These are phyloP conservation scores for Dittrichia graveolens DNA, from an alignment of 129 eudicot species.

Conservation along the genomic window DNA sequence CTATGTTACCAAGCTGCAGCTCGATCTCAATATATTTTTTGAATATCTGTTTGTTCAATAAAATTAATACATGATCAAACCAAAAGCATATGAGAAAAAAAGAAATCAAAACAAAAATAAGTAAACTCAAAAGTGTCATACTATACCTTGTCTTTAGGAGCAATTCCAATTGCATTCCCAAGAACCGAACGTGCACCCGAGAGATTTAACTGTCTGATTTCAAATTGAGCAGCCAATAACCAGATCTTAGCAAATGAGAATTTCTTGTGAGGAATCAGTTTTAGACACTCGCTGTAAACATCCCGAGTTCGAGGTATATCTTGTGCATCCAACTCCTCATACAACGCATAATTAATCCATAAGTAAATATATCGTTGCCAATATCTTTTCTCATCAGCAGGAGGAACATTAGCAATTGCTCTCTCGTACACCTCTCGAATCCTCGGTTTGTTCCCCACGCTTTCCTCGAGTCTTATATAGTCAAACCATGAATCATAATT, in stretches of 20 bases:
- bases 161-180: slow-evolving; percentile 85
- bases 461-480: slow-evolving; percentile 79
- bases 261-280: slow-evolving; percentile 73
- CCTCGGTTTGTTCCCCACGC: slow-evolving; percentile 58
- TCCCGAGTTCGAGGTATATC: slow-evolving; percentile 66
- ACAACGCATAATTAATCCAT: slow-evolving; percentile 83
- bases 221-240: slow-evolving; percentile 96
- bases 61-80: slow-evolving; percentile 3
- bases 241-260: slow-evolving; percentile 94
- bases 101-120: background rate
- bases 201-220: slow-evolving; percentile 81
- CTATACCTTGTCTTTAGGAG: slow-evolving; percentile 79
- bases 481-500: slow-evolving; percentile 96
- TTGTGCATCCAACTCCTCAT: slow-evolving; percentile 88
- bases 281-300: slow-evolving; percentile 73
- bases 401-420: slow-evolving; percentile 87
- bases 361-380: slow-evolving; percentile 86
- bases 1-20: slow-evolving; percentile 83
- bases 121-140: background rate
- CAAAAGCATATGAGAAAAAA: background rate
- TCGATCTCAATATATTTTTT: slow-evolving; percentile 92
- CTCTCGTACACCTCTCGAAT: slow-evolving; percentile 82
- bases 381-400: slow-evolving; percentile 87
- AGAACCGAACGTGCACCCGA: slow-evolving; percentile 61
- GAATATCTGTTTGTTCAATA: slow-evolving; percentile 56